phyloP scores from a whole-genome alignment of 352 stramenopile species.

The Chrysophaeum taylorii region DNA sequence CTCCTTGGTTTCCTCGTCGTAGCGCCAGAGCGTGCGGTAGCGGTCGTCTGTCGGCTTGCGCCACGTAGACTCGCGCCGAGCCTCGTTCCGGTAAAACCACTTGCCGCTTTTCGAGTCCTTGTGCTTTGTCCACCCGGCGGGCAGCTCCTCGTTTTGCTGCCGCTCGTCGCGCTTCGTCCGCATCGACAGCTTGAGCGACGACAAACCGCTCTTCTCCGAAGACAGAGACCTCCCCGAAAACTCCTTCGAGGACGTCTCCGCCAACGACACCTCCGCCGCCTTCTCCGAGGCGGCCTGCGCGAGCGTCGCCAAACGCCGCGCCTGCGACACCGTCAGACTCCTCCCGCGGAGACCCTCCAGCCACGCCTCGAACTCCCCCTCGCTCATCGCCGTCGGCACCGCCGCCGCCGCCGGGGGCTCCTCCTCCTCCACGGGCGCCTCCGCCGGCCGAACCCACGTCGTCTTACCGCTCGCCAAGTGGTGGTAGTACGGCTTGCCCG shows the following conservation, averaged over 20 bases:
- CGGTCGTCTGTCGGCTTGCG: not conserved
- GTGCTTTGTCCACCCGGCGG: not conserved
- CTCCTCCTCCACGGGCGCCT: not conserved
- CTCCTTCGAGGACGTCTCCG: too few relatives aligned
- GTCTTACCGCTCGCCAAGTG: not conserved
- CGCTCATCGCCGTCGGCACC: not conserved
- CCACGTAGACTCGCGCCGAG: constrained; percentile 3
- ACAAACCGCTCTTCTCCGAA: too few relatives aligned
- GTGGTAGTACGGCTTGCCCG: constrained; percentile 9
- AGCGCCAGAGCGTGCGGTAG: not conserved
- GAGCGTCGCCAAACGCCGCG: not conserved
- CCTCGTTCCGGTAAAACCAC: not conserved
- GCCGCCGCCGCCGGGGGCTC: not conserved
- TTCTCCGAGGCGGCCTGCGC: too few relatives aligned
- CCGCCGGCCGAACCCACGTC: constrained; percentile 3
- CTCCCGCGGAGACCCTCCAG: not conserved
- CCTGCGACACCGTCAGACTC: not conserved
- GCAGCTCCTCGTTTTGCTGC: not conserved
- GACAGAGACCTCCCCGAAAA: too few relatives aligned
- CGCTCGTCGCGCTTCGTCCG: not conserved
- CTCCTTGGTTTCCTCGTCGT: not conserved
- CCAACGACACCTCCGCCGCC: too few relatives aligned
- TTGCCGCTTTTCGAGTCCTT: not conserved
- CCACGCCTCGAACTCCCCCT: constrained; percentile 5
- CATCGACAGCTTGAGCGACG: constrained; percentile 6